These are phyloP conservation scores for Gonium pectorale DNA, from an alignment of 139 green algal species.

Conservation along the genomic window DNA sequence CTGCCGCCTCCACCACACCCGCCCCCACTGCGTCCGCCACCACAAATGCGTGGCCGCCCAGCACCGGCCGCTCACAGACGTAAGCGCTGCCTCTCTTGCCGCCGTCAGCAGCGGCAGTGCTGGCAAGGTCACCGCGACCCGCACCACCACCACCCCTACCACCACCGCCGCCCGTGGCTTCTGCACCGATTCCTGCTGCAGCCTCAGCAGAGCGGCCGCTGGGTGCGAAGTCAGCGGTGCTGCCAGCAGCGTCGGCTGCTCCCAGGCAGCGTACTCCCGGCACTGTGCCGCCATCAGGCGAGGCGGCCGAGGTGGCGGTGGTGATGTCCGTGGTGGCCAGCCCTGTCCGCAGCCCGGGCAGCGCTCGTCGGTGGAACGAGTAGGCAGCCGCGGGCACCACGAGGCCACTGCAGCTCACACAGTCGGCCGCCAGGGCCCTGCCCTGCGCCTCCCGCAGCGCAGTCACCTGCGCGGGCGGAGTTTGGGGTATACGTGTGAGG, in stretches of 20 bases:
- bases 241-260: background rate
- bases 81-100: background rate
- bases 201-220: no score
- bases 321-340: no score
- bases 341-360: background rate
- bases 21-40: background rate
- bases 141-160: background rate
- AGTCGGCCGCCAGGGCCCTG: background rate
- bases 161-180: background rate
- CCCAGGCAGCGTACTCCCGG: background rate
- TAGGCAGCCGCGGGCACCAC: constrained; percentile 25
- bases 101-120: background rate
- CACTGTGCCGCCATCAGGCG: no score
- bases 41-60: background rate
- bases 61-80: background rate
- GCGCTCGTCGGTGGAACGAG: background rate
- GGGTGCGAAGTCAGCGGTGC: no score
- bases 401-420: background rate
- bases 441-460: background rate
- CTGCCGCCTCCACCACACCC: constrained; percentile 30
- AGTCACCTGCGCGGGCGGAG: background rate
- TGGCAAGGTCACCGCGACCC: background rate
- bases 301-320: no score
- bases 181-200: background rate
- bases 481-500: no score